A percentile compares a stretch with the other conserved stretches of the same genome.
Evolutionary conservation across 345 rosid species (phyloP).

Genomic region (Pistacia integerrima): DNA sequence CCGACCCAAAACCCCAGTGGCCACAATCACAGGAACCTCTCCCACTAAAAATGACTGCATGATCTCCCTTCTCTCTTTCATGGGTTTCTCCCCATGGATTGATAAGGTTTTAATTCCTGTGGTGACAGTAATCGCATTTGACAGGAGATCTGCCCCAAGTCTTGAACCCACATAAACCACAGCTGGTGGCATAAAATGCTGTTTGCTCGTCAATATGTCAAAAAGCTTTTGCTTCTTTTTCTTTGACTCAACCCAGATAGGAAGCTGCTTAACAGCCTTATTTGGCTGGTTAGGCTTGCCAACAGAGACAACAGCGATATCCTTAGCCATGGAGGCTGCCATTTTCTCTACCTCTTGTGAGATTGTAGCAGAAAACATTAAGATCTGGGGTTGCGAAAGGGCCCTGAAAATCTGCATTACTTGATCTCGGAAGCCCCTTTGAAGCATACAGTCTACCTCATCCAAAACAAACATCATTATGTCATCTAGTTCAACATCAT

Average conservation of each 20-base stretch:
- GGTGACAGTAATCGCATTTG: constrained; percentile 65
- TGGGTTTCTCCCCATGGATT: constrained; percentile 91
- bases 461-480: constrained; percentile 64
- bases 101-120: constrained; percentile 80
- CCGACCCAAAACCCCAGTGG: constrained; percentile 81
- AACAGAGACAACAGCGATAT: constrained; percentile 46
- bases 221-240: constrained; percentile 94
- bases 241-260: constrained; percentile 91
- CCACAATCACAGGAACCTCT: constrained; percentile 73
- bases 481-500: constrained; percentile 54
- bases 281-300: constrained; percentile 68
- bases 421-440: constrained; percentile 84
- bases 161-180: constrained; percentile 82
- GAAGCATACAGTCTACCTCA: constrained; percentile 96
- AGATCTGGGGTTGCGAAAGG: constrained; percentile 72
- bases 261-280: constrained; percentile 76
- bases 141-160: constrained; percentile 88
- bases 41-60: constrained; percentile 75
- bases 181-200: constrained; percentile 77
- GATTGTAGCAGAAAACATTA: constrained; percentile 85
- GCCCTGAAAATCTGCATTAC: constrained; percentile 86
- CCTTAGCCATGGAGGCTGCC: constrained; percentile 54
- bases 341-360: constrained; percentile 71
- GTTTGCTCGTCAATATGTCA: constrained; percentile 71
- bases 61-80: constrained; percentile 86